A percentile compares a stretch with the other conserved stretches of the same genome.
phyloP scores from a whole-genome alignment of 306 rosid species.

The Lagenaria siceraria region DNA sequence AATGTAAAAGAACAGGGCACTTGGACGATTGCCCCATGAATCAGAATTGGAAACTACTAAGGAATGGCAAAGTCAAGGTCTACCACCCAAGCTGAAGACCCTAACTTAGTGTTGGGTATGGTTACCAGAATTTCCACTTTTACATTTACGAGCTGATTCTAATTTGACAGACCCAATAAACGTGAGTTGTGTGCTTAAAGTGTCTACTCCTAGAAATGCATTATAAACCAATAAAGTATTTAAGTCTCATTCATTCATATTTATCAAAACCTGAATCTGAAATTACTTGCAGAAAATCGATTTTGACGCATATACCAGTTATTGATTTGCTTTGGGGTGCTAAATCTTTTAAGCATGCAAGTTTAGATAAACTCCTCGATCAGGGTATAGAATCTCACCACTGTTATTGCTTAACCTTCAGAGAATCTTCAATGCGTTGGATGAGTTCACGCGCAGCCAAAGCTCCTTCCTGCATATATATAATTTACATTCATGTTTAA shows the following conservation, averaged over 20 bases:
- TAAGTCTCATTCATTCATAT: neutral
- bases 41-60: neutral
- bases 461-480: slow-evolving; percentile 73
- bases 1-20: neutral
- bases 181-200: neutral
- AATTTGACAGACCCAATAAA: neutral
- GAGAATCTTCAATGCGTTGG: slow-evolving; percentile 52
- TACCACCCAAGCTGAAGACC: neutral
- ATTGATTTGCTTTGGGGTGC: neutral
- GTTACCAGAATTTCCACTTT: neutral
- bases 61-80: neutral
- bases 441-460: slow-evolving; percentile 55
- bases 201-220: neutral
- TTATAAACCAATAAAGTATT: neutral
- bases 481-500: neutral
- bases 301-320: neutral
- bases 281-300: neutral
- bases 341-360: neutral
- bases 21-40: neutral
- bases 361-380: neutral
- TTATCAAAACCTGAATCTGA: neutral
- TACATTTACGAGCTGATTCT: neutral
- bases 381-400: slow-evolving; percentile 17
- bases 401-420: slow-evolving; percentile 51
- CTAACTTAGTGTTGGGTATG: neutral